Evolutionary conservation across 2,329 filamentous ascomycete genomes (phyloP).

Genomic region (Annulohypoxylon truncatum): DNA sequence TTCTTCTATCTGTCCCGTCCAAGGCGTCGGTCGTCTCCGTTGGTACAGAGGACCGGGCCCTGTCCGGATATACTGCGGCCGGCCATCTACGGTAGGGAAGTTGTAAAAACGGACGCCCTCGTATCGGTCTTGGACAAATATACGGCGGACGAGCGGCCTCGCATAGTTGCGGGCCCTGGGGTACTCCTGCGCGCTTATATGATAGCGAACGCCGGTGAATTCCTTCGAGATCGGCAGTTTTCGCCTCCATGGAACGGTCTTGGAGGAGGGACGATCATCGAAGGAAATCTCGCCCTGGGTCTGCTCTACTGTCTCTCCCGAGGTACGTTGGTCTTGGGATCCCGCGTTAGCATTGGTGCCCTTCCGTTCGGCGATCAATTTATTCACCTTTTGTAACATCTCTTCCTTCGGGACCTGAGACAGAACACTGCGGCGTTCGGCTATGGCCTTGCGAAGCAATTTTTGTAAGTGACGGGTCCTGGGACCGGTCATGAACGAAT

Average conservation of each 20-base stretch:
- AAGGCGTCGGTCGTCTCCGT: neutral
- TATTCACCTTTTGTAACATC: neutral
- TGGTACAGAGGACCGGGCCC: neutral
- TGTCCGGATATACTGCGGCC: neutral
- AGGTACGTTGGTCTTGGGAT: neutral
- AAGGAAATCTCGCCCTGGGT: no score
- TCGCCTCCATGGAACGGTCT: neutral
- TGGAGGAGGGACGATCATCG: no score
- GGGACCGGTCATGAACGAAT: neutral
- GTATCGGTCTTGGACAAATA: neutral
- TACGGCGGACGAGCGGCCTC: neutral
- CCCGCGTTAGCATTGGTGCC: neutral
- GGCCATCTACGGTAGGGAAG: neutral
- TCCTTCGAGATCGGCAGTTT: neutral
- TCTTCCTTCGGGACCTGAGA: neutral
- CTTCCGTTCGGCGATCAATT: no score
- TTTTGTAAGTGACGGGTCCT: neutral
- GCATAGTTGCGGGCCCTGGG: neutral
- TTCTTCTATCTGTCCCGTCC: neutral
- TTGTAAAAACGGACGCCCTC: neutral
- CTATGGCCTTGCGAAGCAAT: neutral
- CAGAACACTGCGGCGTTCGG: neutral
- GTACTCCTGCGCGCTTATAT: no score
- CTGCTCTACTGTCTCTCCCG: neutral
- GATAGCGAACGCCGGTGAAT: neutral